Evolutionary conservation across 2,329 filamentous ascomycete species (phyloP).

Genomic region (Fusarium lyarnte): DNA sequence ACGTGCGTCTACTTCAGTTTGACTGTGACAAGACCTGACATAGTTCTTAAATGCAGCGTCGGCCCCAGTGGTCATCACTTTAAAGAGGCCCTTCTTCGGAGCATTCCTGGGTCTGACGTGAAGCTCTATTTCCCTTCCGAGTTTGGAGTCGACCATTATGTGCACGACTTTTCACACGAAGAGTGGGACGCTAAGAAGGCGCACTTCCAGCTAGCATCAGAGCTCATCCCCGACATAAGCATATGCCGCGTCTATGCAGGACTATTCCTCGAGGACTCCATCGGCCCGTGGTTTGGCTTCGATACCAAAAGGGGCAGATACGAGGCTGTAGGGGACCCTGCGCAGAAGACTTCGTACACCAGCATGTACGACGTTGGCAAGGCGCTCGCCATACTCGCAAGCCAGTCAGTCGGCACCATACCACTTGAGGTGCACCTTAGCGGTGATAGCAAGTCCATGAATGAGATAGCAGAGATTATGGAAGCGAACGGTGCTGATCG

Average conservation of each 20-base stretch:
- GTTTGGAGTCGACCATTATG: slow-evolving; percentile 1
- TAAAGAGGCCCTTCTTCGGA: not conserved
- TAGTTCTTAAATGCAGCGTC: not conserved
- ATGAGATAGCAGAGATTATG: not conserved
- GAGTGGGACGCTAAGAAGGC: slow-evolving; percentile 2
- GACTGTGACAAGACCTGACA: not conserved
- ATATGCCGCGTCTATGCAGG: not conserved
- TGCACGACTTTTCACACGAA: not conserved
- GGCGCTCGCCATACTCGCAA: not conserved
- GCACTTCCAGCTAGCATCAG: not conserved
- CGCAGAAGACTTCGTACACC: not conserved
- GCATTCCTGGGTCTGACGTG: not conserved
- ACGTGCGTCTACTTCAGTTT: not conserved
- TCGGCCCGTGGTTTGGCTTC: not conserved
- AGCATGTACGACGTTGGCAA: not conserved
- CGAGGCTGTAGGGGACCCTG: not conserved
- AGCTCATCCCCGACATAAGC: not conserved
- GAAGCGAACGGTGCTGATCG: not conserved
- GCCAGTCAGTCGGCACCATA: not conserved
- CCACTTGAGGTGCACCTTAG: not conserved
- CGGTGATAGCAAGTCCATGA: not conserved
- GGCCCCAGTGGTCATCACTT: not conserved
- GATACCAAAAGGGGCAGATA: not conserved
- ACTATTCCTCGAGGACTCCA: not conserved
- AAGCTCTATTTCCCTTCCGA: slow-evolving; percentile 3